phyloP scores from a whole-genome alignment of 805 yeast species.

The Komagataella populi region DNA sequence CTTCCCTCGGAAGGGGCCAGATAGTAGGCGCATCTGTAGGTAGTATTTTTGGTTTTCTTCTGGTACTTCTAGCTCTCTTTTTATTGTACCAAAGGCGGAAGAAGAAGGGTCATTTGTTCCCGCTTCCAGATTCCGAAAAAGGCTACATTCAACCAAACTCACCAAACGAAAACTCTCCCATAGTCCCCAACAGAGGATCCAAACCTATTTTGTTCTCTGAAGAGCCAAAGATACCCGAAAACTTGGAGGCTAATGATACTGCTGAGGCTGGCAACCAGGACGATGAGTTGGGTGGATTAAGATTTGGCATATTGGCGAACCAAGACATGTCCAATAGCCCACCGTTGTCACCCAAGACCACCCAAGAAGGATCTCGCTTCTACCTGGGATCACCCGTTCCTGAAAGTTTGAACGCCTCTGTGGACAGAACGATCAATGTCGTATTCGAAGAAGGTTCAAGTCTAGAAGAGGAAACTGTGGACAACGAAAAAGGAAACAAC shows the following conservation, averaged over 20 bases:
- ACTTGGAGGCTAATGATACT: background rate
- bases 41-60: constrained; percentile 5
- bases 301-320: constrained; percentile 1
- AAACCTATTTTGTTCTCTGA: background rate
- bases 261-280: background rate
- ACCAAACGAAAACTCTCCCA: background rate
- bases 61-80: constrained; percentile 6
- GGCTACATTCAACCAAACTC: background rate
- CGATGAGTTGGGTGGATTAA: background rate
- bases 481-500: background rate
- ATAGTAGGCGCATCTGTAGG: constrained; percentile 19
- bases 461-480: background rate
- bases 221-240: background rate
- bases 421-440: background rate
- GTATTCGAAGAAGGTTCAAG: background rate
- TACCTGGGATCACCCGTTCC: background rate
- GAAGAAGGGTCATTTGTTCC: background rate
- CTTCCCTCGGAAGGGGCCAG: constrained; percentile 8
- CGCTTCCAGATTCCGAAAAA: background rate
- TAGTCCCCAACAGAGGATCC: background rate
- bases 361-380: background rate
- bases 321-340: constrained; percentile 1
- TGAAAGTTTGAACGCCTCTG: background rate
- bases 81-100: constrained; percentile 1
- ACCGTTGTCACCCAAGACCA: background rate